Percentiles rank a stretch among this genome's conserved stretches.
phyloP scores from a whole-genome alignment of 2,329 filamentous ascomycete genomes.

The Nakataea oryzae region DNA sequence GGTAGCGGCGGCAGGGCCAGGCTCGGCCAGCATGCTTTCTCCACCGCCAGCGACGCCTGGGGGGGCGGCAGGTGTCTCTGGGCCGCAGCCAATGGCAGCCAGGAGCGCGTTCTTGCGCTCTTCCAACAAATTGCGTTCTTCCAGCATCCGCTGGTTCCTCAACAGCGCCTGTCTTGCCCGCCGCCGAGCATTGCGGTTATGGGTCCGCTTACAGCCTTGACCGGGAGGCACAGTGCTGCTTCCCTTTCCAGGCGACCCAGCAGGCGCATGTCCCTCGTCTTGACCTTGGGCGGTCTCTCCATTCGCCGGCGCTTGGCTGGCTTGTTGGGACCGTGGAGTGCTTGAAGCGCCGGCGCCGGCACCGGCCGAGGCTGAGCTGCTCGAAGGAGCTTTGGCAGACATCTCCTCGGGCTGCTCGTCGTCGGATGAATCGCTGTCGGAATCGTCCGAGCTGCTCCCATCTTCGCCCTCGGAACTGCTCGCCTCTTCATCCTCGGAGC shows the following conservation, averaged over 20 bases:
- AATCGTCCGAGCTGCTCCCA: conserved; percentile 9
- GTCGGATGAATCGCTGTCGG: conserved; percentile 7
- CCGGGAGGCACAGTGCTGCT: no score
- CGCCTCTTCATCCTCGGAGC: conserved; percentile 9
- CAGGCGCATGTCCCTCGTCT: not conserved
- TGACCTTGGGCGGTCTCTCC: not conserved
- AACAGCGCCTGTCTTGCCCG: conserved; percentile 24
- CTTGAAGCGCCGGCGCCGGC: not conserved
- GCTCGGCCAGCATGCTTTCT: not conserved
- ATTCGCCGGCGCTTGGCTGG: not conserved
- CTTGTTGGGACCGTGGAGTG: not conserved
- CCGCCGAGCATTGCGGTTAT: conserved; percentile 41
- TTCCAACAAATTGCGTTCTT: conserved; percentile 16
- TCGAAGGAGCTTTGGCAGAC: conserved; percentile 19
- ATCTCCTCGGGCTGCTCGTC: conserved; percentile 21
- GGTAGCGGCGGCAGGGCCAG: not conserved
- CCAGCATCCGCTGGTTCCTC: conserved; percentile 9
- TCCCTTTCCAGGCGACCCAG: conserved; percentile 5
- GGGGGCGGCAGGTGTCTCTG: not conserved
- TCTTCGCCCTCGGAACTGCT: conserved; percentile 6
- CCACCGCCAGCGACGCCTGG: not conserved
- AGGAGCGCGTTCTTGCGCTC: conserved; percentile 31
- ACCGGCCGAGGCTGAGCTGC: not conserved
- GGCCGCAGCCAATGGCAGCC: conserved; percentile 12
- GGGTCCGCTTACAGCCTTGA: no score